phyloP scores from a whole-genome alignment of 257 asterid species.

The Przewalskia tangutica region DNA sequence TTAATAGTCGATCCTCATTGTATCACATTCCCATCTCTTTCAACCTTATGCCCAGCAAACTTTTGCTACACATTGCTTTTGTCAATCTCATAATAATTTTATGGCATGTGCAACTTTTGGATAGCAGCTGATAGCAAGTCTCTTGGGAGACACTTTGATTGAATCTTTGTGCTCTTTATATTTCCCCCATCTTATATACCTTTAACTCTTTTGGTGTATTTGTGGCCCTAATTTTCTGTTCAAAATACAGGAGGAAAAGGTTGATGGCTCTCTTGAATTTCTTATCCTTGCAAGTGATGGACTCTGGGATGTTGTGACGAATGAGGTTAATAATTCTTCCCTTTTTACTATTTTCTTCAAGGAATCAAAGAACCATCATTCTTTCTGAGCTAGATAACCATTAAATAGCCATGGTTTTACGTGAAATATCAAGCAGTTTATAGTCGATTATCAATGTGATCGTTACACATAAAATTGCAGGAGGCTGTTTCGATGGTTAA shows the following conservation, averaged over 20 bases:
- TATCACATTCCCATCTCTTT: neutral
- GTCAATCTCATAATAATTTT: neutral
- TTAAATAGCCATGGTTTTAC: neutral
- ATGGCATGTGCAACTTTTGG: neutral
- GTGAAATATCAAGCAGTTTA: neutral
- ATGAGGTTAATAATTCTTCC: constrained; percentile 36
- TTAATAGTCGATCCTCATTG: neutral
- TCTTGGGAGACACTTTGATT: neutral
- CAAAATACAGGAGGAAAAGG: constrained; percentile 61
- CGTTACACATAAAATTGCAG: constrained; percentile 21
- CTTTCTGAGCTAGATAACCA: neutral
- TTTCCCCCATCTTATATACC: neutral
- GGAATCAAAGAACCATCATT: neutral
- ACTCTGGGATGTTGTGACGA: constrained; percentile 90
- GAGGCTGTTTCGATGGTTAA: constrained; percentile 85
- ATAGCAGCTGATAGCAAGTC: neutral
- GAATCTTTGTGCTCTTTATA: neutral
- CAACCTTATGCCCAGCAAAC: neutral
- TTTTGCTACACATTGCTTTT: neutral
- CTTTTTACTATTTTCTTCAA: neutral
- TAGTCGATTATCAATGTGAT: neutral
- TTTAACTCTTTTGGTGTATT: neutral
- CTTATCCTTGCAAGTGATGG: constrained; percentile 96
- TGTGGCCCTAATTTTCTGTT: neutral
- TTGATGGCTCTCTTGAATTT: constrained; percentile 75